Evolutionary conservation across 1,139 yeast genomes (phyloP), one percentile per base, ranked within the genome.

Genomic region (Yamadazyma jaroonii): DNA sequence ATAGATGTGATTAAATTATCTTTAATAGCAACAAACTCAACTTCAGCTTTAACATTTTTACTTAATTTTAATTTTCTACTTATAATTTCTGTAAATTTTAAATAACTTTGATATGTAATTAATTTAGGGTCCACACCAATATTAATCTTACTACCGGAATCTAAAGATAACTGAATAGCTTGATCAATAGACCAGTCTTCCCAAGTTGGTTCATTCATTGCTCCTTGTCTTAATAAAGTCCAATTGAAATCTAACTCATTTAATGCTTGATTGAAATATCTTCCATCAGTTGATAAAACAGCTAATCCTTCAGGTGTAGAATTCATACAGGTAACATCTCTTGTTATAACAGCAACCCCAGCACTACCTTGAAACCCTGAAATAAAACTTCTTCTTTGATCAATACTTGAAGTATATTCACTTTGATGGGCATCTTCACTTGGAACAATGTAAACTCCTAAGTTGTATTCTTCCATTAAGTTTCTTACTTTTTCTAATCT

Each of bases 321-420:
- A 48, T 77, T 77, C 75, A 77, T 62, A 48, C 76, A 72, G n/a
- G 68, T 61, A 36, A 81, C 59, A 54, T 84, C 89, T 48, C 89
- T 67, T 2, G 97, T 84, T 30, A 92, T 71, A 29, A 94, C 74
- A 3, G 97, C 98, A 29, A 89, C 74, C 38, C 98, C 99, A 1
- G 97, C 97, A 41, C 95, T 83, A 4, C 99, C 99, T 40, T 87
- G 84, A 64, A 92, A 92, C 0, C 95, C 95, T 20, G 92, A 80
- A 34, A 92, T 85, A 50, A 85, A 90, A 38, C 81, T 78, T 50
- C 97, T 74, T 54, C 92, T 81, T 62, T 87, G 90, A 59, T 92
- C 97, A 28, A 77, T 74, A 3, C 75, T 63, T 0, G 92, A 74
- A 14, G 89, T 94, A 53, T 90, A 92, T 62, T 92, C 97, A 17